Conservation (phyloP, 768 basidiomycete species). For the Lactifluus piperatus region DNA sequence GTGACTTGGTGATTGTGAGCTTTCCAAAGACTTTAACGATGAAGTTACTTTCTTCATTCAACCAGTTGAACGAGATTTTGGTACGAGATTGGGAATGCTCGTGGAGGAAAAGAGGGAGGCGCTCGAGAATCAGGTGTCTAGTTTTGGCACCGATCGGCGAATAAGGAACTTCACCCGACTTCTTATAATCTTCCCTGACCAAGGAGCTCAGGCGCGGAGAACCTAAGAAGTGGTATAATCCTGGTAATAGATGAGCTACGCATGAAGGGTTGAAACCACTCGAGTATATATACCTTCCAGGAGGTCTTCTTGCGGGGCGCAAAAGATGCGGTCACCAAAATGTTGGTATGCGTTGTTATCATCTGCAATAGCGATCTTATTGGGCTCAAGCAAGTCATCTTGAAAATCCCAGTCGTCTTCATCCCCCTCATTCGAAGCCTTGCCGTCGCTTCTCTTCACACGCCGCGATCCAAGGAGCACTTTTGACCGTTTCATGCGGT, state of each 20-base stretch:
- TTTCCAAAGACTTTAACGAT: constrained; percentile 61
- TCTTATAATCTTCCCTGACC: constrained; percentile 70
- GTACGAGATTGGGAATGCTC: constrained; percentile 70
- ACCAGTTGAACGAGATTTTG: constrained; percentile 55
- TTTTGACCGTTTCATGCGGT: constrained; percentile 58
- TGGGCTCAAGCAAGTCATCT: constrained; percentile 63
- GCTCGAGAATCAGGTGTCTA: constrained; percentile 62
- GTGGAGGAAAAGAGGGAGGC: constrained; percentile 85
- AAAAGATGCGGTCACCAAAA: constrained; percentile 69
- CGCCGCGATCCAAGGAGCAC: constrained; percentile 72
- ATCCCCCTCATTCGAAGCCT: constrained; percentile 38
- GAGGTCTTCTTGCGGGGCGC: constrained; percentile 83
- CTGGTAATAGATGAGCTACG: constrained; percentile 28
- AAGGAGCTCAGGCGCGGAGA: constrained; percentile 62
- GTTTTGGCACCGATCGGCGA: constrained; percentile 43
- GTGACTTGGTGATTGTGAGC: constrained; percentile 50
- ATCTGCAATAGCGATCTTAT: constrained; percentile 75
- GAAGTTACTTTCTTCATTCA: constrained; percentile 55
- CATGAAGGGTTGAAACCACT: not conserved
- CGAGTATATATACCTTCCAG: constrained; percentile 53
- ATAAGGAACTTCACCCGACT: constrained; percentile 41
- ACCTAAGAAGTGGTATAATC: constrained; percentile 71
- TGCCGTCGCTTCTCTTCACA: constrained; percentile 31
- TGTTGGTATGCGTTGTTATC: constrained; percentile 73
- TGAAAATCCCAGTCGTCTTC: constrained; percentile 66